Conservation (phyloP, 1,139 yeast species). For the Kurtzmaniella quercitrusa region DNA sequence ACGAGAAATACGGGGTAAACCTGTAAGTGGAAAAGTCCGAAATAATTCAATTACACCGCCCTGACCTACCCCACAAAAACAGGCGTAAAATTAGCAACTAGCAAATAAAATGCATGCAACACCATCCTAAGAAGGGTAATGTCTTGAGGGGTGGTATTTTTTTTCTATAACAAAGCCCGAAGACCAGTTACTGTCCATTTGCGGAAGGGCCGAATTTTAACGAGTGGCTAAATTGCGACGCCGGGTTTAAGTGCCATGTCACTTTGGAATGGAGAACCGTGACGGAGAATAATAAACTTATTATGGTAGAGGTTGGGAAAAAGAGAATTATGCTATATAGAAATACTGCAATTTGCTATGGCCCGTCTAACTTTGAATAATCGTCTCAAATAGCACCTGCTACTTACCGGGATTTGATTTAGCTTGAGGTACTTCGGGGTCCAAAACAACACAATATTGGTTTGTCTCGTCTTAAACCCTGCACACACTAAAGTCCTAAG, state of each 20-base stretch:
- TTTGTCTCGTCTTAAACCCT: background rate
- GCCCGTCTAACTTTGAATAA: no score
- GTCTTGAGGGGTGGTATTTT: background rate
- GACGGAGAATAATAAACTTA: background rate
- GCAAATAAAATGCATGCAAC: background rate
- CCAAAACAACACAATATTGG: no score
- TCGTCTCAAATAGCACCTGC: no score
- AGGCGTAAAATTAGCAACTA: background rate
- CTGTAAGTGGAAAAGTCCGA: background rate
- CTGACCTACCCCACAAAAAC: background rate
- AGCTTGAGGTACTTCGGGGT: no score
- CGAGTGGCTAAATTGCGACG: background rate
- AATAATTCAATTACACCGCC: background rate
- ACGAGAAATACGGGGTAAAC: background rate
- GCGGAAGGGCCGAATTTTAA: background rate
- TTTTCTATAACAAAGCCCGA: background rate
- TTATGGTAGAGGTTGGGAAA: background rate
- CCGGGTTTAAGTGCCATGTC: background rate
- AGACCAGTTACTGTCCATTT: background rate
- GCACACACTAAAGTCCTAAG: slow-evolving; percentile 1
- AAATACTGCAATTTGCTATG: no score
- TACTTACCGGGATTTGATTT: no score
- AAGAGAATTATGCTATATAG: no score
- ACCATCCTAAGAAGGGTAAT: background rate
- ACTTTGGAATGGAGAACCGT: background rate